Conservation (phyloP, 495 filamentous ascomycete genomes). For the Friedmanniomyces simplex region DNA sequence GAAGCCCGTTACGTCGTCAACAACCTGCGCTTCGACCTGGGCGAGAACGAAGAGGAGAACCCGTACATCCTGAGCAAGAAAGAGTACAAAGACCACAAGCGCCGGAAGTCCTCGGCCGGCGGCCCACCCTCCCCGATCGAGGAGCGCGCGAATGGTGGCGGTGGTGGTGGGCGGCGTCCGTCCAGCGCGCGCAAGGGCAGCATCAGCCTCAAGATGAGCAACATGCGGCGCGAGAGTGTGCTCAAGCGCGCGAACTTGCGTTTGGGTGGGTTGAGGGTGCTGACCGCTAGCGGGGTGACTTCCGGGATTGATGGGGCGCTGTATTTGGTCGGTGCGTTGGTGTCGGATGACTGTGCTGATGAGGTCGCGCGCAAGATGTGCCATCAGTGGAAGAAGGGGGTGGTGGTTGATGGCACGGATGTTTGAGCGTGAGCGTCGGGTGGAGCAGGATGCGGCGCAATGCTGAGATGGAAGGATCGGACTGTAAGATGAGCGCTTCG, state of each 20-base stretch:
- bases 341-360: conserved; percentile 53
- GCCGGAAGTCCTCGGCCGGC: conserved; percentile 16
- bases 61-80: conserved; percentile 48
- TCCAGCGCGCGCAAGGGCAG: conserved; percentile 59
- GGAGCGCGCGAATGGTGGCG: conserved; percentile 43
- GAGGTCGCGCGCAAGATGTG: conserved; percentile 61
- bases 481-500: neutral
- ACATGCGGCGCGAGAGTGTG: conserved; percentile 57
- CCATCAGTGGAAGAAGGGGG: conserved; percentile 60
- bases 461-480: neutral
- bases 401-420: conserved; percentile 61
- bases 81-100: conserved; percentile 22
- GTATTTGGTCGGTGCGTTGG: conserved; percentile 66
- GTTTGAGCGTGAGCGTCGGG: conserved; percentile 41
- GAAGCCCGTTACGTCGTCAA: conserved; percentile 74
- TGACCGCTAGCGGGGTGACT: conserved; percentile 66
- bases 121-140: conserved; percentile 25
- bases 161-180: conserved; percentile 38
- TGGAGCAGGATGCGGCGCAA: neutral
- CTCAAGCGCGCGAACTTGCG: conserved; percentile 53
- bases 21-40: conserved; percentile 65
- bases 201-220: conserved; percentile 56
- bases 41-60: conserved; percentile 60
- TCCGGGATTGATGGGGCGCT: conserved; percentile 68
- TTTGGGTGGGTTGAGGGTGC: conserved; percentile 58